phyloP scores from a whole-genome alignment of 176 grass and related monocot genomes.

The Metroxylon sagu region DNA sequence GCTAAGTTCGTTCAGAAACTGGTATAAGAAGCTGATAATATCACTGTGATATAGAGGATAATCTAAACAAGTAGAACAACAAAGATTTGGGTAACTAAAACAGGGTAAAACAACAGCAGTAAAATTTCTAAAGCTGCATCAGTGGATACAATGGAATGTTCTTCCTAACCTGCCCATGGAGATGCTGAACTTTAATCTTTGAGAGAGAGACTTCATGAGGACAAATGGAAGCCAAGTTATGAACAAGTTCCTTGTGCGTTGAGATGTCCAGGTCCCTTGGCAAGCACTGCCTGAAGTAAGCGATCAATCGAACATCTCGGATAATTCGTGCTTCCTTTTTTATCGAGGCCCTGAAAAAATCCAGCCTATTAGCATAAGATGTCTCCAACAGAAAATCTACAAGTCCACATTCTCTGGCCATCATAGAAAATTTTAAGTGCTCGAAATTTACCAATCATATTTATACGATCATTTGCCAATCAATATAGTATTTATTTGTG shows the following conservation, averaged over 20 bases:
- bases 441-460: too few species aligned
- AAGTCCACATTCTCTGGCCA: neutral
- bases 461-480: too few species aligned
- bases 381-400: neutral
- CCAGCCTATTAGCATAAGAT: neutral
- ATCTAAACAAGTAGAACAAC: too few species aligned
- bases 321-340: constrained; percentile 60
- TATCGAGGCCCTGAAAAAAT: constrained; percentile 26
- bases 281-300: constrained; percentile 70
- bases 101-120: too few species aligned
- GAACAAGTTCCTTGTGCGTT: constrained; percentile 28
- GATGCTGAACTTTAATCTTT: constrained; percentile 44
- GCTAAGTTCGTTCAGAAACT: too few species aligned
- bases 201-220: constrained; percentile 38
- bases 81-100: too few species aligned
- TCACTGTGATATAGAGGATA: too few species aligned
- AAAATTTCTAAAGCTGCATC: too few species aligned
- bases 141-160: too few species aligned
- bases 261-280: constrained; percentile 42
- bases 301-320: constrained; percentile 41
- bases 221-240: constrained; percentile 29
- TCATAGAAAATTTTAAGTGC: neutral
- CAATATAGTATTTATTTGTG: too few species aligned
- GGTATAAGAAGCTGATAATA: too few species aligned
- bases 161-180: constrained; percentile 34